phyloP scores from a whole-genome alignment of 495 filamentous ascomycete genomes.

The Trichodelitschia bisporula region DNA sequence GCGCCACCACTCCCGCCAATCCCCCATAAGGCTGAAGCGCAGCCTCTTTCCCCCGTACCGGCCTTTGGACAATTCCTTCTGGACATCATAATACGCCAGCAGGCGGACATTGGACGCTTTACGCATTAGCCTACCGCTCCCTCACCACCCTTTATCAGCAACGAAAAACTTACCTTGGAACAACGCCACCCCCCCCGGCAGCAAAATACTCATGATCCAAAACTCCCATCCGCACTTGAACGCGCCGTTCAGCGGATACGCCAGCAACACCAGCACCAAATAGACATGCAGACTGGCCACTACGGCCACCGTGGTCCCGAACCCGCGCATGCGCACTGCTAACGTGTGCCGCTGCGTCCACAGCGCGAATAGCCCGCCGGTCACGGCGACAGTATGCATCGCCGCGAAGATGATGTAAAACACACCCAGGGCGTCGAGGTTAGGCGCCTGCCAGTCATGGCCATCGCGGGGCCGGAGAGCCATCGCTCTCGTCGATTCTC shows the following conservation, averaged over 20 bases:
- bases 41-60: neutral
- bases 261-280: conserved; percentile 30
- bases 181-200: conserved; percentile 43
- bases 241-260: conserved; percentile 30
- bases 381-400: conserved; percentile 30
- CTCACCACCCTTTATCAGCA: too few species aligned
- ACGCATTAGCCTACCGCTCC: too few species aligned
- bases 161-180: conserved; percentile 28
- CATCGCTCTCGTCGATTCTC: too few species aligned
- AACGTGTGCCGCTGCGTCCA: conserved; percentile 27
- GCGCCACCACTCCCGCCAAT: conserved; percentile 12
- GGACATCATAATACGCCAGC: conserved; percentile 9
- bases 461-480: too few species aligned
- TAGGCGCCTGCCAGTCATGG: too few species aligned
- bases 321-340: conserved; percentile 35
- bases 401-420: conserved; percentile 21
- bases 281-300: conserved; percentile 40
- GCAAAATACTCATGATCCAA: conserved; percentile 51
- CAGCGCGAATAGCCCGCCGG: conserved; percentile 27
- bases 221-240: conserved; percentile 34
- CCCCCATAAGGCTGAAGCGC: neutral
- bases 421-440: conserved; percentile 19
- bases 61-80: conserved; percentile 3
- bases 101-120: conserved; percentile 11
- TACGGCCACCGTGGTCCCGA: conserved; percentile 31